These are phyloP conservation scores for Podila minutissima DNA, from an alignment of 192 early-diverging fungal species.

Conservation along the genomic window DNA sequence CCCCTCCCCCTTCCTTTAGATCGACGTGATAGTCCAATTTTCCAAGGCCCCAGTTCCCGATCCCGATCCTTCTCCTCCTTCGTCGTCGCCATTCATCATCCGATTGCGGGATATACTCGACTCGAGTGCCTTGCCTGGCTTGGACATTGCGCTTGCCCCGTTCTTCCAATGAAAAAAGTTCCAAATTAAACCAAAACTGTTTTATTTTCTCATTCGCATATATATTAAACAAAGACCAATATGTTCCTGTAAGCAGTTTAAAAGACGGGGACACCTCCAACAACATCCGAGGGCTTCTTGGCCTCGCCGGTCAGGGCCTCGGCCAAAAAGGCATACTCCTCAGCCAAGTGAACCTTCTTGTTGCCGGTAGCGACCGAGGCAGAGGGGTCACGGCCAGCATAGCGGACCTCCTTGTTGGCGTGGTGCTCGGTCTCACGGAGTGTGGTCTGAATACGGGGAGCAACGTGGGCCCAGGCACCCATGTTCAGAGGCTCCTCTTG, in stretches of 20 bases:
- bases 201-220: background rate
- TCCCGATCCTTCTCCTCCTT: background rate
- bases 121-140: background rate
- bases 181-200: background rate
- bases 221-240: background rate
- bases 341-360: conserved; percentile 93
- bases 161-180: background rate
- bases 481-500: conserved; percentile 98
- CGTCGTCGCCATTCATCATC: background rate
- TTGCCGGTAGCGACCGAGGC: conserved; percentile 93
- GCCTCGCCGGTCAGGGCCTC: conserved; percentile 78
- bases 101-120: conserved; percentile 7
- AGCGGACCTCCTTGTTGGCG: conserved; percentile 55
- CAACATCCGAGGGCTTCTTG: conserved; percentile 72
- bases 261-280: conserved; percentile 76
- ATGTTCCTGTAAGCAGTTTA: conserved; percentile 1
- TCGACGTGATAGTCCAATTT: background rate
- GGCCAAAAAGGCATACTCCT: conserved; percentile 78
- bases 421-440: conserved; percentile 79
- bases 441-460: conserved; percentile 86
- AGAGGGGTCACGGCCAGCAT: conserved; percentile 88
- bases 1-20: background rate
- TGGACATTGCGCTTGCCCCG: background rate
- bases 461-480: conserved; percentile 91
- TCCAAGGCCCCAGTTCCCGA: background rate